Conservation (phyloP, 179 eudicot genomes). For the Kewa caespitosa region DNA sequence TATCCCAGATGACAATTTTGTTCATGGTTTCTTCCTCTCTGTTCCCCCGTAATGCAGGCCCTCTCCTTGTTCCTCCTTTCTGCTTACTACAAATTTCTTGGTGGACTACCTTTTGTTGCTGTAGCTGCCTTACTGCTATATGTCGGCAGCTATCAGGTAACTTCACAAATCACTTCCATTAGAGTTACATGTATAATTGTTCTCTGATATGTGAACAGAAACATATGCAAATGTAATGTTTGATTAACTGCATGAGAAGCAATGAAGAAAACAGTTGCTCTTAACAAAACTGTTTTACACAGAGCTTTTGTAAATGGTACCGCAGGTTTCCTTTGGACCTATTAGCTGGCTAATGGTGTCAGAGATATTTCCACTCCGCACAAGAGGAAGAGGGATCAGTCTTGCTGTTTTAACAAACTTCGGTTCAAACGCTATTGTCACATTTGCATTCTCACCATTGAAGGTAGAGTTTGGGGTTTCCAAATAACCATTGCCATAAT, state of each 20-base stretch:
- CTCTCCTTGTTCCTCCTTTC: constrained; percentile 81
- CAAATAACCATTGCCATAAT: too few relatives aligned
- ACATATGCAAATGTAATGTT: constrained; percentile 3
- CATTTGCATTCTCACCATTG: constrained; percentile 90
- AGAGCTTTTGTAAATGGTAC: constrained; percentile 8
- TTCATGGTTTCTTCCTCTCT: not conserved
- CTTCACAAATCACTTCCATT: not conserved
- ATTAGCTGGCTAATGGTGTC: constrained; percentile 99
- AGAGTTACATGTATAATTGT: too few relatives aligned
- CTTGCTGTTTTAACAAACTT: constrained; percentile 94
- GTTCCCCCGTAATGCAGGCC: constrained; percentile 44
- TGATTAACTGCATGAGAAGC: not conserved
- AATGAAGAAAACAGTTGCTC: not conserved
- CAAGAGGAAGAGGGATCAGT: constrained; percentile 96
- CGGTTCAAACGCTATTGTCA: constrained; percentile 89
- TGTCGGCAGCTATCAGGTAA: constrained; percentile 96
- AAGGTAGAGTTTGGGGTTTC: constrained; percentile 45
- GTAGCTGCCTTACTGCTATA: constrained; percentile 88
- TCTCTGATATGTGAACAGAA: too few relatives aligned
- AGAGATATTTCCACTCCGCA: constrained; percentile 94
- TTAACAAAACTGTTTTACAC: not conserved
- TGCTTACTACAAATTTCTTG: constrained; percentile 84
- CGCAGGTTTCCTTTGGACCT: constrained; percentile 93
- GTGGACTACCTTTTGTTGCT: constrained; percentile 73
- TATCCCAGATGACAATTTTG: not conserved